Base-by-base conservation (phyloP, 192 early-diverging fungal species). In the Rhizophlyctis rosea region DNA sequence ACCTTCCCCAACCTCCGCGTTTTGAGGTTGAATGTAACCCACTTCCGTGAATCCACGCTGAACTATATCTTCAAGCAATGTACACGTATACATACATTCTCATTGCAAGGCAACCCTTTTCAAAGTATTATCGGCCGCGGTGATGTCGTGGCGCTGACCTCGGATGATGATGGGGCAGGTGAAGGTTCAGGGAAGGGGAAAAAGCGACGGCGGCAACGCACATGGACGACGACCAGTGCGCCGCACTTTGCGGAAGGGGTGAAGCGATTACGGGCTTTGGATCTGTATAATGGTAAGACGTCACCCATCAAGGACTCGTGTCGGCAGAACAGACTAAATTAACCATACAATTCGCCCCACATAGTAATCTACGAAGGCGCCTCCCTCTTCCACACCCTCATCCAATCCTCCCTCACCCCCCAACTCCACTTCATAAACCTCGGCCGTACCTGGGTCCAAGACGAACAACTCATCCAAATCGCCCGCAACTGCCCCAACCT, bases 381-480 rank as follows among this genome's bases (percentile, higher is more conserved):
- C 39, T 44, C 39, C 18, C 18, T 18, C 39, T 54, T 63, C 50
- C 50, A 63, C 51, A 28, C 3, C 32, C 34, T 18, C 0, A 21
- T 34, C 31, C 16, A 23, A 4, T 54, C 14, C 47, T 51, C 39
- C 2, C 14, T 67, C 13, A 34, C 49, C 21, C 16, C 2, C 47
- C 31, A 23, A 3, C 33, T 69, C 18, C 47, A 31, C 4, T 33
- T 64, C 29, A 51, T 69, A 2, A 69, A 69, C 11, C 61, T 69
- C 14, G 67, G 67, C 2, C 67, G 67, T 3, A 69, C 61, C 7
- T 69, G 62, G 52, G 35, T 67, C 36, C 2, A 11, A 3, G 67
- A 69, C 36, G 54, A 34, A 0, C 27, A 64, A n/a, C 18, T 69
- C 31, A 34, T 48, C 39, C 16, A 25, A 47, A 18, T 65, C 31